Base-by-base conservation (phyloP, 1,284 basidiomycete genomes). In the Thecaphora frezii region DNA sequence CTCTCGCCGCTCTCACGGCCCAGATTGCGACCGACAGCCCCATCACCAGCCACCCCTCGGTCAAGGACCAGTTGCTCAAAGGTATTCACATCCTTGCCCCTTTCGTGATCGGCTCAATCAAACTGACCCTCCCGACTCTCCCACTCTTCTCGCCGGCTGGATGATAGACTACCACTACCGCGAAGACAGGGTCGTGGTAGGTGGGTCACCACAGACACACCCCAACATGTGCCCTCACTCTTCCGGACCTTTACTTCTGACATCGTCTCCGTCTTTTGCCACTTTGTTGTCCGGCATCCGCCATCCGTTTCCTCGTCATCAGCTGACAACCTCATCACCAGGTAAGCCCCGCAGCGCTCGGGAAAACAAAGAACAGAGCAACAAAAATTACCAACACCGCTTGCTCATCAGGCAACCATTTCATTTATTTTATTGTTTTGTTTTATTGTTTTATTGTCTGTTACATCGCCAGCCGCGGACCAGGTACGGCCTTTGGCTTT, bases 11-110 rank as follows among this genome's bases (percentile, higher is more conserved):
- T 0, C 82, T 86, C 56, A 83, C 84, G 0, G 83, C 89, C 0
- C 82, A 82, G 2, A 83, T 93, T 14, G 84, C 66, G 0, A 55
- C 85, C 0, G 71, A 77, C 30, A 83, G 77, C 48, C 82, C 83
- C 0, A 71, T 93, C 44, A 93, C 90, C 2, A 90, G 88, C 13
- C 90, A 93, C 76, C 90, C 90, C 0, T 86, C 85, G 45, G 86
- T 93, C 46, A 87, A 86, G 73, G 76, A 79, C 4, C 78, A 86
- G 21, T 83, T 93, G 12, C 84, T 84, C 51, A 80, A 83, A 37
- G 81, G 89, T 87, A 54, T 28, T 9, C 22, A 16, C 23, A 28
- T 39, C 39, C 21, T 5, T 22, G 16, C 33, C 4, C 12, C 33
- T 4, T 4, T 36, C 33, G 33, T 36, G 33, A 13, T 28, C 28